phyloP scores from a whole-genome alignment of 257 asterid species.

The Capsicum rhomboideum region DNA sequence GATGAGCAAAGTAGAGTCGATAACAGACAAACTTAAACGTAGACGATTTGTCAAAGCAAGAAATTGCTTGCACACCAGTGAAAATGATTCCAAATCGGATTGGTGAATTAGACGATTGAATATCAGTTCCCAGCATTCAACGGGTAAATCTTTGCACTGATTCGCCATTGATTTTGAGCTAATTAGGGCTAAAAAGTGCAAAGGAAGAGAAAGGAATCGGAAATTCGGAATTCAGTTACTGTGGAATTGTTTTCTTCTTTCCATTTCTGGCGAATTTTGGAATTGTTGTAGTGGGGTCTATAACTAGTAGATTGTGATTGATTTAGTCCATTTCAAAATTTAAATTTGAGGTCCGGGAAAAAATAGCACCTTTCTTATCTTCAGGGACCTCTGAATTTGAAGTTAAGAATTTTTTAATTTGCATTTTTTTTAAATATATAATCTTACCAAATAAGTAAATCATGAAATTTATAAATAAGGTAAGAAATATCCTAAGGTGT shows the following conservation, averaged over 20 bases:
- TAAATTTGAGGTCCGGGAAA: background rate
- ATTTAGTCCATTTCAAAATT: background rate
- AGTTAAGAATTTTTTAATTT: background rate
- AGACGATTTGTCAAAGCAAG: constrained; percentile 9
- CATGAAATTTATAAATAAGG: no score
- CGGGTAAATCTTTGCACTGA: constrained; percentile 4
- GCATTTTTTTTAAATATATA: no score
- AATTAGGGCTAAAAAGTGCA: background rate
- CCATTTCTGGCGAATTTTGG: background rate
- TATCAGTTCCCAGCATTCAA: constrained; percentile 16
- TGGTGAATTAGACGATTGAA: constrained; percentile 1
- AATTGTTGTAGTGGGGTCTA: background rate
- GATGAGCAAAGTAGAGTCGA: background rate
- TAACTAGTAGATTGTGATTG: background rate
- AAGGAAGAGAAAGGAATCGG: no score
- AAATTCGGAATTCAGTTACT: background rate
- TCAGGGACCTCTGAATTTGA: no score
- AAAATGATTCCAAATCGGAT: constrained; percentile 9
- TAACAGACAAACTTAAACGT: background rate
- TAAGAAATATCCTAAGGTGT: no score
- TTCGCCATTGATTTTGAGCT: background rate
- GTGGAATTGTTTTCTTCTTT: background rate
- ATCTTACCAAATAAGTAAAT: no score
- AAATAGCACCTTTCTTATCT: background rate
- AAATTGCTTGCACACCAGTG: constrained; percentile 12